phyloP scores from a whole-genome alignment of 805 yeast genomes.

The Dipodascopsis uninucleata region DNA sequence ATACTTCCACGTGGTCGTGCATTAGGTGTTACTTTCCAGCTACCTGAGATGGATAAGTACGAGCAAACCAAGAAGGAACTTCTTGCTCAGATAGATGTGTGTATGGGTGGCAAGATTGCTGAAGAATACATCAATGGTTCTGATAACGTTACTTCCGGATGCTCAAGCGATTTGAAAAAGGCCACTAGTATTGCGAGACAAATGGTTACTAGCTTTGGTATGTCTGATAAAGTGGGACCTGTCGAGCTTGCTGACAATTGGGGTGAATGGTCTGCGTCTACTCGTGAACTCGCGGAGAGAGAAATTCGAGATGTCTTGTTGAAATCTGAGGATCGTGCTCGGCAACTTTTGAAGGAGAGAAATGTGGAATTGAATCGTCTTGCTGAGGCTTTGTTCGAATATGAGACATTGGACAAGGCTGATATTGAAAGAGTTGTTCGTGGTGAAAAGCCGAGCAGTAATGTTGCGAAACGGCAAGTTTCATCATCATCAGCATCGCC shows the following conservation, averaged over 20 bases:
- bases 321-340: constrained; percentile 75
- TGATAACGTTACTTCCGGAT: constrained; percentile 91
- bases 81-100: constrained; percentile 86
- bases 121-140: constrained; percentile 90
- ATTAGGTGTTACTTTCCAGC: constrained; percentile 91
- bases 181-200: constrained; percentile 94
- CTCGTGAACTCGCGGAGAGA: constrained; percentile 86
- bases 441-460: constrained; percentile 54
- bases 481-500: too few species aligned
- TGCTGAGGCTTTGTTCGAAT: constrained; percentile 90
- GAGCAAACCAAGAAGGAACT: constrained; percentile 89
- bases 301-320: constrained; percentile 77
- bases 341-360: constrained; percentile 58
- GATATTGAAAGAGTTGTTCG: constrained; percentile 83
- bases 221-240: constrained; percentile 93
- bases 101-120: constrained; percentile 99
- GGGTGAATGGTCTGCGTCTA: constrained; percentile 89
- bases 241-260: constrained; percentile 83
- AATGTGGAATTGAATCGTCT: constrained; percentile 72
- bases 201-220: constrained; percentile 95
- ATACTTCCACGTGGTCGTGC: constrained; percentile 96
- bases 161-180: constrained; percentile 82
- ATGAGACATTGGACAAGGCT: constrained; percentile 86
- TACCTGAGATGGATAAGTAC: constrained; percentile 97
- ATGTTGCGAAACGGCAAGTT: constrained; percentile 7